Conservation (phyloP, 768 basidiomycete genomes). For the Boletales sp. region DNA sequence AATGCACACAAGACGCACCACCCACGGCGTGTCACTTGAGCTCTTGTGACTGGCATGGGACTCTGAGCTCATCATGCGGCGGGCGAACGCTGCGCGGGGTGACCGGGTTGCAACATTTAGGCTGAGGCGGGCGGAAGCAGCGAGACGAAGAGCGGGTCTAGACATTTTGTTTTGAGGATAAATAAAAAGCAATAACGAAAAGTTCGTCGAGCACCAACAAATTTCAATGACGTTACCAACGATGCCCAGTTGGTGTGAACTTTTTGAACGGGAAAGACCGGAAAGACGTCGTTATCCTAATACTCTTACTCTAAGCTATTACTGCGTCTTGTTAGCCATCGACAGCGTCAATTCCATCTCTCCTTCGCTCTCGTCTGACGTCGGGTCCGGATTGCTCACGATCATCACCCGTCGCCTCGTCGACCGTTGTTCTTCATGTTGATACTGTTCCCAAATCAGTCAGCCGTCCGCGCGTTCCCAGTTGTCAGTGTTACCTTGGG, state of each 20-base stretch:
- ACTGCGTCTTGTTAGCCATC: too few species aligned
- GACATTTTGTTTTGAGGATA: conserved; percentile 18
- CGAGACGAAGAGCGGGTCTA: conserved; percentile 17
- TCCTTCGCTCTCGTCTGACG: conserved; percentile 24
- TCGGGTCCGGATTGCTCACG: conserved; percentile 27
- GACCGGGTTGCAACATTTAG: conserved; percentile 8
- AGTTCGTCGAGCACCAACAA: conserved; percentile 5
- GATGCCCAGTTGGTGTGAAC: conserved; percentile 20
- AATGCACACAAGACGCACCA: conserved; percentile 16
- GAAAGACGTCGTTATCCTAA: conserved; percentile 1
- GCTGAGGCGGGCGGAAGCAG: conserved; percentile 7
- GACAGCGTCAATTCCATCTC: conserved; percentile 15
- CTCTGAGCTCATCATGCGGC: conserved; percentile 27
- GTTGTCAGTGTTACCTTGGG: conserved; percentile 14
- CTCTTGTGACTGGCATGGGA: conserved; percentile 19
- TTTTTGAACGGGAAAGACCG: conserved; percentile 24
- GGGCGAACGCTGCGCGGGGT: conserved; percentile 12
- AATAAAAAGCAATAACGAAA: conserved; percentile 6
- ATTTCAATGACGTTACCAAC: conserved; percentile 27
- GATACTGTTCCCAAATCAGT: conserved; percentile 3
- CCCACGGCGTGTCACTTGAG: conserved; percentile 27
- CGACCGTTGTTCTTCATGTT: conserved; percentile 19
- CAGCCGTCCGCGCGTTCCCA: conserved; percentile 3
- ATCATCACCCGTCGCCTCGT: conserved; percentile 27
- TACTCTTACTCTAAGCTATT: too few species aligned